Evolutionary conservation across 1,284 basidiomycete genomes (phyloP).

Genomic region (Marasmius oreades): DNA sequence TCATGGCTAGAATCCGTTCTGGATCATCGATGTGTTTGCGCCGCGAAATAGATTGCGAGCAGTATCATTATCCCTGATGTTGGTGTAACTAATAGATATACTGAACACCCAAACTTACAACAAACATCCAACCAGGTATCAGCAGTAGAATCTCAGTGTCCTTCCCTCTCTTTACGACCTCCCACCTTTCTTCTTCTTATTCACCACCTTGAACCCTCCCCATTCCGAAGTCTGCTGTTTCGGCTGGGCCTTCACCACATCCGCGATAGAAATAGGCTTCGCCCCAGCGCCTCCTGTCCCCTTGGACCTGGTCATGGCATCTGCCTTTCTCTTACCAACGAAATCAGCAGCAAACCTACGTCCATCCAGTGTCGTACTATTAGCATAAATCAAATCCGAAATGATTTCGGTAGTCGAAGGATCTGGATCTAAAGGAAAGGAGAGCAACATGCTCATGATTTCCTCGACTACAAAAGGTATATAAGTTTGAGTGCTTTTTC

Average conservation of each 20-base stretch:
- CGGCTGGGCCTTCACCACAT: constrained; percentile 86
- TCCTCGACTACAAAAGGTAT: constrained; percentile 70
- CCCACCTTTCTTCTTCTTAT: constrained; percentile 89
- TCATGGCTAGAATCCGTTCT: constrained; percentile 10
- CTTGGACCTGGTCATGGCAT: constrained; percentile 54
- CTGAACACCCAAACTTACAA: background rate
- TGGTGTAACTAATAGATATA: background rate
- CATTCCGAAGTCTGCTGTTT: constrained; percentile 73
- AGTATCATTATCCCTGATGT: background rate
- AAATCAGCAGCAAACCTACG: constrained; percentile 93
- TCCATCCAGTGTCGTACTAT: constrained; percentile 92
- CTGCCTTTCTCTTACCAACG: constrained; percentile 80
- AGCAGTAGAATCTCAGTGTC: background rate
- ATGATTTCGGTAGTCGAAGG: constrained; percentile 83
- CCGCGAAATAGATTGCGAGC: background rate
- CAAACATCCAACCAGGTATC: background rate
- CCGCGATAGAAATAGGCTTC: constrained; percentile 73
- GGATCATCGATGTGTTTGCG: background rate
- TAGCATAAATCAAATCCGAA: constrained; percentile 89
- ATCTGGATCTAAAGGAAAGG: constrained; percentile 88
- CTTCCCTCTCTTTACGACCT: constrained; percentile 18
- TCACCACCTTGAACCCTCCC: constrained; percentile 86
- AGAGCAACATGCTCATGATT: constrained; percentile 87
- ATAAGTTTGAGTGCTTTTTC: constrained; percentile 7
- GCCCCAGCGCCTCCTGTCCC: constrained; percentile 35